Base-by-base conservation (phyloP, 129 eudicot species). In the Tagetes patula region DNA sequence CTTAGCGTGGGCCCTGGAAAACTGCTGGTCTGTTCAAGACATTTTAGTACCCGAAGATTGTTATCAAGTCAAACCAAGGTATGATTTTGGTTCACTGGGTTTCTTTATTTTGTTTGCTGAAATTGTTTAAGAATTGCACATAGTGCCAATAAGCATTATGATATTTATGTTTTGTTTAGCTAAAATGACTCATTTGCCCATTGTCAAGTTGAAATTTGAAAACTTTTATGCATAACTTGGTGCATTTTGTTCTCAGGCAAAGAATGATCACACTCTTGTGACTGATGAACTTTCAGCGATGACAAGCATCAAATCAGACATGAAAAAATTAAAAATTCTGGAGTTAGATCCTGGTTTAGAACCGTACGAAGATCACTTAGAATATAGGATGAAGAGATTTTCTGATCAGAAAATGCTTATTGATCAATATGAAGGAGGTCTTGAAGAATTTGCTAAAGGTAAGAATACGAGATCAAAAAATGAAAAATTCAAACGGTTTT, bases 401-500 rank as follows among this genome's bases (percentile, higher is more conserved):
- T 11, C 81, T 2, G 97, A 95, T 46, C 96, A 88, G 77, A 85
- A 81, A 76, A 77, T 59, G 79, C 96, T 88, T 46, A 88, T 95
- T 54, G 88, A 84, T 56, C 84, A 78, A 71, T 61, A 90, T 53
- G 99, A 95, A 83, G 96, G 91, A 75, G 74, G 91, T 76, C 82
- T 95, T 82, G 94, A 90, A 77, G 87, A 90, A 70, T 95, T 95
- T 70, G 89, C 99, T 50, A 84, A 84, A 83, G 99, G 99, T 90
- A 76, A 80, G 66, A 53, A 76, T 45, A 38, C 38, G 41, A 80
- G 61, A 30, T 76, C 34, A 20, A 20, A 20, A 20, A 20, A 20
- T 20, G 27, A 20, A 20, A 8, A 0, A 6, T 11, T 61, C 31
- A 11, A 61, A 36, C 3, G 5, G 45, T 61, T 13, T 13, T 8